Percentiles rank a stretch among this genome's conserved stretches.
Conservation (phyloP, 2,329 filamentous ascomycete species). For the Hypocrella siamensis region DNA sequence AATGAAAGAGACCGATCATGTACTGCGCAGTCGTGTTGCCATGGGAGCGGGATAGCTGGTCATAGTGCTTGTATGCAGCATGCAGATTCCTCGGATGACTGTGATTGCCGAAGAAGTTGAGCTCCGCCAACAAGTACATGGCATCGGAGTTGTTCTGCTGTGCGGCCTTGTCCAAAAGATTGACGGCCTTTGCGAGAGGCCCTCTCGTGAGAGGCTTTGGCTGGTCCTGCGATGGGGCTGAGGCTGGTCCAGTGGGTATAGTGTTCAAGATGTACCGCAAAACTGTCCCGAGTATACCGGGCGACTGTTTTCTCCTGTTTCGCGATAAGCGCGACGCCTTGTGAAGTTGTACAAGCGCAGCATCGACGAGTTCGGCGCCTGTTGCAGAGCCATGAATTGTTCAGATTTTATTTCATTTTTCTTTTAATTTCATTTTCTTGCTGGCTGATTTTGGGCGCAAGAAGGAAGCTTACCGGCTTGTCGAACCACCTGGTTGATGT, state of each 20-base stretch:
- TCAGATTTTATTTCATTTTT: too few relatives aligned
- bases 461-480: conserved; percentile 20
- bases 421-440: too few relatives aligned
- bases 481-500: conserved; percentile 10
- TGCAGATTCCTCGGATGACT: conserved; percentile 71
- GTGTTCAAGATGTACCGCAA: conserved; percentile 29
- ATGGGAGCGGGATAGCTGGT: conserved; percentile 55
- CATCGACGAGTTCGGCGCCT: conserved; percentile 38
- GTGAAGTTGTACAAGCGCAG: conserved; percentile 31
- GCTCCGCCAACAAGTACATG: conserved; percentile 74
- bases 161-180: conserved; percentile 35
- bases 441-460: background rate
- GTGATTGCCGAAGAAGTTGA: conserved; percentile 95
- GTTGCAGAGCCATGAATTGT: background rate
- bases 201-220: conserved; percentile 16
- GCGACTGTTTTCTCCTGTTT: conserved; percentile 25
- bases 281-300: conserved; percentile 25
- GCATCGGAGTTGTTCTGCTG: conserved; percentile 59
- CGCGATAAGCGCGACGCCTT: conserved; percentile 31
- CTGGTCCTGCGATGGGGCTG: conserved; percentile 24
- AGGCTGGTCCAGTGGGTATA: conserved; percentile 33
- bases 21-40: conserved; percentile 90
- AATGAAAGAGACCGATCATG: conserved; percentile 93
- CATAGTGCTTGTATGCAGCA: conserved; percentile 67
- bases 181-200: conserved; percentile 33